Conservation (phyloP, 140 eudicot genomes). For the Senecio squalidus region DNA sequence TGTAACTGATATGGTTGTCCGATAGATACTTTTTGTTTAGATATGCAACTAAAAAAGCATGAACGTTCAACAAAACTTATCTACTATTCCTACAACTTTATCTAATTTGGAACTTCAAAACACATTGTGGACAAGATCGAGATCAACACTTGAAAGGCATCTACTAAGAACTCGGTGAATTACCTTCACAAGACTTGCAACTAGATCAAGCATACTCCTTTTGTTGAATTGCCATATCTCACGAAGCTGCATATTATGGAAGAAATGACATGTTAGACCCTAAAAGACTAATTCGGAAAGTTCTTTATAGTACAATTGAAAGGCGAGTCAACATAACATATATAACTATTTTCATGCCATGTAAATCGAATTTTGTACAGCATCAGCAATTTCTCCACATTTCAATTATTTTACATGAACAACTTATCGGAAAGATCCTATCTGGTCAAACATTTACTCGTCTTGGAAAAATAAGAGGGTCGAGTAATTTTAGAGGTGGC, state of each 20-base stretch:
- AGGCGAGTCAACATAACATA: not conserved
- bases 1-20: not conserved
- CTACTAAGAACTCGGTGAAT: not conserved
- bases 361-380: not conserved
- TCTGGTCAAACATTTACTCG: conserved; percentile 6
- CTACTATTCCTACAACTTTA: not conserved
- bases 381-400: not conserved
- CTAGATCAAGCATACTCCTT: conserved; percentile 85
- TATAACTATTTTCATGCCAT: not conserved
- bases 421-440: not conserved
- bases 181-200: conserved; percentile 90
- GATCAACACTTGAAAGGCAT: conserved; percentile 4
- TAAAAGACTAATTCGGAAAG: not conserved
- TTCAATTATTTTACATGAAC: not conserved
- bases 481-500: no score
- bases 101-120: not conserved
- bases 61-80: not conserved
- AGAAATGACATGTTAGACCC: not conserved
- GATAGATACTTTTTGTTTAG: not conserved
- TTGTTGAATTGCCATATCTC: conserved; percentile 66
- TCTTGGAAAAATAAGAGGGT: not conserved
- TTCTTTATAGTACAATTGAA: not conserved
- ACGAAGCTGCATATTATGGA: conserved; percentile 55
- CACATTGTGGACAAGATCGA: not conserved
- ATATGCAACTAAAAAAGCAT: not conserved